Evolutionary conservation across 2,329 filamentous ascomycete species (phyloP).

Genomic region (Chaetomium globosum): DNA sequence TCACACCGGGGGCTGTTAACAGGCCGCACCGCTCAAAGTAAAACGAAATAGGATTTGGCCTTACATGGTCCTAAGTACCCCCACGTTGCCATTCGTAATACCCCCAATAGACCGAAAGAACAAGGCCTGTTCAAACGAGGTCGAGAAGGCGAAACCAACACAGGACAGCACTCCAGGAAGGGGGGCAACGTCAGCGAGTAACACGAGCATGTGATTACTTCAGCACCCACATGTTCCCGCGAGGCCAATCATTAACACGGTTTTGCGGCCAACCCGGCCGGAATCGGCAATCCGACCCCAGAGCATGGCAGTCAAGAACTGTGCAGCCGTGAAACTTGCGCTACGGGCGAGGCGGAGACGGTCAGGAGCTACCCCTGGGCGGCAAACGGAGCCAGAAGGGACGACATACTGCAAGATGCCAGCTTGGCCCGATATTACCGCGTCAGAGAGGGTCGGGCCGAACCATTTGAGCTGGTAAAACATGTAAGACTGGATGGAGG

Average conservation of each 20-base stretch:
- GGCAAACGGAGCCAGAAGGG: conserved; percentile 1
- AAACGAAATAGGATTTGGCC: conserved; percentile 13
- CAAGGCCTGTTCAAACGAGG: conserved; percentile 62
- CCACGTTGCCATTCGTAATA: conserved; percentile 71
- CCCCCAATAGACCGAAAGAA: conserved; percentile 68
- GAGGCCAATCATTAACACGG: conserved; percentile 75
- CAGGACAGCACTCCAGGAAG: conserved; percentile 53
- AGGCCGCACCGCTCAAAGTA: too few species aligned
- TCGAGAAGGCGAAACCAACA: conserved; percentile 71
- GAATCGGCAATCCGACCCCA: conserved; percentile 75
- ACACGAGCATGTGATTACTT: too few species aligned
- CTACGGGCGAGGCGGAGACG: conserved; percentile 9
- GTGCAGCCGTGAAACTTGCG: conserved; percentile 77
- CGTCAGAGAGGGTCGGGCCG: conserved; percentile 54
- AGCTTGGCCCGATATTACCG: conserved; percentile 74
- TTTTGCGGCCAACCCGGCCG: conserved; percentile 70
- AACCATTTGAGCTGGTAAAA: conserved; percentile 89
- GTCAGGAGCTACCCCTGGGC: background rate
- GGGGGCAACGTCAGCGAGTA: background rate
- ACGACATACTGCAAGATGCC: conserved; percentile 64
- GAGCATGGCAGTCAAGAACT: conserved; percentile 79
- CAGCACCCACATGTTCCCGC: conserved; percentile 58
- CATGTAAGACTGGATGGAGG: conserved; percentile 66
- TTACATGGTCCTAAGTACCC: conserved; percentile 72
- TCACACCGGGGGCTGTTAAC: conserved; percentile 25